These are phyloP conservation scores for Paramecium sonneborni DNA, from an alignment of 73 alveolate species.

Conservation along the genomic window DNA sequence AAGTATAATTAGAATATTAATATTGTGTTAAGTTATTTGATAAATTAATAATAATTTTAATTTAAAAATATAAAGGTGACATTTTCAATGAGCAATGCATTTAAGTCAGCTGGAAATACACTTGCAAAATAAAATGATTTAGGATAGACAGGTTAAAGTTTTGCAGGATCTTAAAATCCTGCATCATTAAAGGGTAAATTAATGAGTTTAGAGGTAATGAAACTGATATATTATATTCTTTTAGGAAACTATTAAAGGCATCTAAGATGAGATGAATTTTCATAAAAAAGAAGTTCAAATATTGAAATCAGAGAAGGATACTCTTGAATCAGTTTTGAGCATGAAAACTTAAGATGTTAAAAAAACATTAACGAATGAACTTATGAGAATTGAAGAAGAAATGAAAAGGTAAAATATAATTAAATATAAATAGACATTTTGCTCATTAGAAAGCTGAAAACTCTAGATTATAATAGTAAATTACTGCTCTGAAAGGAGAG, in stretches of 20 bases:
- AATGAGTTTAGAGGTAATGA: conserved; percentile 64
- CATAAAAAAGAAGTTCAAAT: conserved; percentile 93
- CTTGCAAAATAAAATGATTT: conserved; percentile 31
- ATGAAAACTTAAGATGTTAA: conserved; percentile 96
- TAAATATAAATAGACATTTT: conserved; percentile 60
- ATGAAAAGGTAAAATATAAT: conserved; percentile 77
- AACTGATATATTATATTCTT: background rate
- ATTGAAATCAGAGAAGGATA: conserved; percentile 92
- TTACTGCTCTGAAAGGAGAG: conserved; percentile 86
- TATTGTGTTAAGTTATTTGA: background rate
- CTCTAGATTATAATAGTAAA: conserved; percentile 80
- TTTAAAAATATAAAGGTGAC: background rate
- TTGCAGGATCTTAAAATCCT: conserved; percentile 71
- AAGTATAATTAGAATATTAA: background rate
- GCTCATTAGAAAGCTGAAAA: conserved; percentile 86
- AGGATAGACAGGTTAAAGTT: conserved; percentile 61
- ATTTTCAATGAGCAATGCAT: conserved; percentile 7
- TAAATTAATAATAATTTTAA: background rate
- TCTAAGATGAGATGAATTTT: conserved; percentile 92
- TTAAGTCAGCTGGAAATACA: conserved; percentile 57
- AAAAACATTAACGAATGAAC: conserved; percentile 87
- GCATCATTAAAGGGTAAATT: conserved; percentile 82
- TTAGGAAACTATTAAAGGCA: conserved; percentile 85
- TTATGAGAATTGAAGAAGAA: conserved; percentile 95
- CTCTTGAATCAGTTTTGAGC: conserved; percentile 90